Evolutionary conservation across 306 rosid genomes (phyloP).

Genomic region (Pterocarpus santalinus): DNA sequence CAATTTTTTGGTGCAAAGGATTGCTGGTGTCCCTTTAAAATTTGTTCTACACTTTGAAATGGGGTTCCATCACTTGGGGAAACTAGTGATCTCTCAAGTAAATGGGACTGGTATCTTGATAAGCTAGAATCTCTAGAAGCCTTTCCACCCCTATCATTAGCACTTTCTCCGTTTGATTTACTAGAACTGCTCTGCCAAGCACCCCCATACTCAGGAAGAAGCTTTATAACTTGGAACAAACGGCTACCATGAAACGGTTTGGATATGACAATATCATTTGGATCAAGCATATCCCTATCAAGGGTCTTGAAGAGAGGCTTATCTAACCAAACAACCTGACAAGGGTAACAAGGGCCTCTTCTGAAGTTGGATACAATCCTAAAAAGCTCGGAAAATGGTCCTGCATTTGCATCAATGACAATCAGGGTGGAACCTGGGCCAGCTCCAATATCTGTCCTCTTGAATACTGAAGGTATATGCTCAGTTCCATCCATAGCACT

Average conservation of each 20-base stretch:
- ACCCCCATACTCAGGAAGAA: slow-evolving; percentile 82
- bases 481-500: slow-evolving; percentile 44
- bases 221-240: slow-evolving; percentile 55
- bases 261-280: slow-evolving; percentile 57
- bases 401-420: slow-evolving; percentile 53
- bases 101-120: slow-evolving; percentile 5
- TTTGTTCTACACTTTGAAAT: no score
- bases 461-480: slow-evolving; percentile 36
- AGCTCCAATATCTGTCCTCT: slow-evolving; percentile 42
- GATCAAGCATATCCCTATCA: slow-evolving; percentile 42
- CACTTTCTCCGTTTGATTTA: neutral
- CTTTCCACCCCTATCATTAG: neutral
- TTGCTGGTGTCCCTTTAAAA: no score
- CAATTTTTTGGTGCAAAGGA: slow-evolving; percentile 7
- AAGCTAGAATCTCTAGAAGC: slow-evolving; percentile 12
- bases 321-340: slow-evolving; percentile 76
- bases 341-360: slow-evolving; percentile 43
- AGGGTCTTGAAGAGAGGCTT: slow-evolving; percentile 45
- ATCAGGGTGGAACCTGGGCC: slow-evolving; percentile 43
- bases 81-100: neutral
- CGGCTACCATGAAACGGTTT: slow-evolving; percentile 76
- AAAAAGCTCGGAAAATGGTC: slow-evolving; percentile 42
- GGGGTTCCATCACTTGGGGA: no score
- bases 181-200: slow-evolving; percentile 29
- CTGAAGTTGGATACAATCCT: slow-evolving; percentile 41